A percentile compares a stretch with the other conserved stretches of the same genome.
These are phyloP conservation scores for Eragrostis curvula DNA, from an alignment of 176 grass and related monocot species.

Conservation along the genomic window DNA sequence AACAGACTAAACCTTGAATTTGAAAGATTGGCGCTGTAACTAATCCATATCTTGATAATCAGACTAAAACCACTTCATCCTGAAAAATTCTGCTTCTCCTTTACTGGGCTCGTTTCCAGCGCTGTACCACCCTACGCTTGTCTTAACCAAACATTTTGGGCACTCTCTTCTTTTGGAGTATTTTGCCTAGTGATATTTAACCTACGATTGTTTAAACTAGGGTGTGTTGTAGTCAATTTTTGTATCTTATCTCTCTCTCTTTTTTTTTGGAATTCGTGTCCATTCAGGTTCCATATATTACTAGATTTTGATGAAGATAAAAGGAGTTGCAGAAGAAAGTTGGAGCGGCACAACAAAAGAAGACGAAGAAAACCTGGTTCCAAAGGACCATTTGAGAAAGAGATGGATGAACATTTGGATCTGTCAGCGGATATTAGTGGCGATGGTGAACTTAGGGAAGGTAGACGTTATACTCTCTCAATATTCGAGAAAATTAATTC, in stretches of 20 bases:
- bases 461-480: slow-evolving; percentile 37
- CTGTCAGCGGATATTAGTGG: slow-evolving; percentile 56
- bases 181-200: slow-evolving; percentile 11
- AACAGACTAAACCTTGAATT: neutral
- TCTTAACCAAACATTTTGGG: neutral
- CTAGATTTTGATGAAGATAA: slow-evolving; percentile 98
- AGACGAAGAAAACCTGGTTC: slow-evolving; percentile 81
- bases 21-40: neutral
- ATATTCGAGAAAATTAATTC: neutral
- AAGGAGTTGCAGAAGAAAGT: slow-evolving; percentile 95
- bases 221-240: neutral
- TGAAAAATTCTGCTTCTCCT: neutral
- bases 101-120: neutral
- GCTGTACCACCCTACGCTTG: neutral
- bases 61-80: neutral
- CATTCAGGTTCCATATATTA: slow-evolving; percentile 92
- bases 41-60: neutral
- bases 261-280: neutral
- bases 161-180: neutral
- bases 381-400: slow-evolving; percentile 65
- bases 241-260: slow-evolving; percentile 22
- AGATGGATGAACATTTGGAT: slow-evolving; percentile 66
- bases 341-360: slow-evolving; percentile 95
- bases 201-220: slow-evolving; percentile 22
- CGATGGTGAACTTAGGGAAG: slow-evolving; percentile 61